Percentiles rank a stretch among this genome's conserved stretches.
Conservation (phyloP, 2,329 filamentous ascomycete genomes). For the Drechslerella dactyloides region DNA sequence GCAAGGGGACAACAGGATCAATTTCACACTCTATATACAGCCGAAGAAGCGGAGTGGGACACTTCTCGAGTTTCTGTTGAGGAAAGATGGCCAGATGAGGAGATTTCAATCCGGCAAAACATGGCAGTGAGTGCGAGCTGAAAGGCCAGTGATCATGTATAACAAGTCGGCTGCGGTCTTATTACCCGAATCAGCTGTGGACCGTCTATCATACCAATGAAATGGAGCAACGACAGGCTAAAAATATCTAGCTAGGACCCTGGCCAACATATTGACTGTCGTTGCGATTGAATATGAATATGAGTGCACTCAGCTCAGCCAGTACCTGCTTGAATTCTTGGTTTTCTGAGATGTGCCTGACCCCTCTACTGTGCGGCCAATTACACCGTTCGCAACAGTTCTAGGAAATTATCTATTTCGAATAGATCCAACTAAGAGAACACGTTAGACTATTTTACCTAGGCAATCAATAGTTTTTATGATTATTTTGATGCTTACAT, state of each 20-base stretch:
- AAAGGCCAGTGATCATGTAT: neutral
- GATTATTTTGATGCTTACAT: slow-evolving; percentile 8
- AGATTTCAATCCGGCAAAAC: neutral
- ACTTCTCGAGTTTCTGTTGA: neutral
- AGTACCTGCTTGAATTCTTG: neutral
- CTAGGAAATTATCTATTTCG: slow-evolving; percentile 17
- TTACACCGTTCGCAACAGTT: neutral
- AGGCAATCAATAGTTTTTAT: neutral
- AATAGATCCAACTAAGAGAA: slow-evolving; percentile 17
- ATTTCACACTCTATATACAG: slow-evolving; percentile 63
- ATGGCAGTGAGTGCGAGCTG: neutral
- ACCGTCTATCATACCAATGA: neutral
- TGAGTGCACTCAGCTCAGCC: neutral
- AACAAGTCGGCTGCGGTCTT: neutral
- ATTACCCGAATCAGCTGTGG: neutral
- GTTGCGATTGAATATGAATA: too few species aligned
- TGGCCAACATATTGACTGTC: too few species aligned
- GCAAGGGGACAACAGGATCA: slow-evolving; percentile 62
- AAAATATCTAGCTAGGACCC: too few species aligned
- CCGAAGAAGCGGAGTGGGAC: slow-evolving; percentile 62
- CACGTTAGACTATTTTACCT: neutral
- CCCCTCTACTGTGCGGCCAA: neutral
- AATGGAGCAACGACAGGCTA: too few species aligned
- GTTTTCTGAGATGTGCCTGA: neutral
- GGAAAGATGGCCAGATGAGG: neutral